These are phyloP conservation scores for Mortierella antarctica DNA, from an alignment of 192 early-diverging fungal species.

Conservation along the genomic window DNA sequence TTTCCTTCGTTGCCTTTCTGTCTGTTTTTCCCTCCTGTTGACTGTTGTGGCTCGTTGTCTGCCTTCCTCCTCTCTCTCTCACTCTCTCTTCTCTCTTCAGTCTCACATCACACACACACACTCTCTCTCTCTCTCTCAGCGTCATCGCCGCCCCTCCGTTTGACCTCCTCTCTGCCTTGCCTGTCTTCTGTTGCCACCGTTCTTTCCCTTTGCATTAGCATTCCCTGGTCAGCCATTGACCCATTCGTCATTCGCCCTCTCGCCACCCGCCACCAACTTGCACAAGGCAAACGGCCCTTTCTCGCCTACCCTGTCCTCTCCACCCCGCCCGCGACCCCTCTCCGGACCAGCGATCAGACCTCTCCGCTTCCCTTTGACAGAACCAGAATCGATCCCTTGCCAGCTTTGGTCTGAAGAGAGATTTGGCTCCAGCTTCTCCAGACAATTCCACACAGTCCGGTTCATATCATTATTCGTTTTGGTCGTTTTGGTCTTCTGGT, in stretches of 20 bases:
- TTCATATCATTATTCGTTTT: constrained; percentile 42
- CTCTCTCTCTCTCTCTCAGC: neutral
- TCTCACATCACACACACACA: too few species aligned
- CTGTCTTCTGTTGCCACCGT: neutral
- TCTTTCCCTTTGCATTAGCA: too few species aligned
- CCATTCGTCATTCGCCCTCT: too few species aligned
- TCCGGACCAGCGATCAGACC: too few species aligned
- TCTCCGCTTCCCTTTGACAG: too few species aligned
- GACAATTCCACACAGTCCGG: constrained; percentile 38
- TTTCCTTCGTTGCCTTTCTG: neutral
- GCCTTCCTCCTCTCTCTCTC: neutral
- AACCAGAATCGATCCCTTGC: constrained; percentile 17
- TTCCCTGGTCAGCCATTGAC: too few species aligned
- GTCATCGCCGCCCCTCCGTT: neutral
- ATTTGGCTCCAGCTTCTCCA: neutral
- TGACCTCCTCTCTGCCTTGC: neutral
- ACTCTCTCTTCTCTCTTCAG: neutral
- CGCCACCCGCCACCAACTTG: too few species aligned
- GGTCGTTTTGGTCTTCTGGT: neutral
- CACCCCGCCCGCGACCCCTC: too few species aligned
- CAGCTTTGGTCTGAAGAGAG: neutral
- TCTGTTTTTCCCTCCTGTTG: neutral
- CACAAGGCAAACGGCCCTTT: too few species aligned
- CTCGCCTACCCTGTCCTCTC: too few species aligned
- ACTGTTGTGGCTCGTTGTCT: neutral